A percentile compares a stretch with the other conserved stretches of the same genome.
phyloP scores from a whole-genome alignment of 345 rosid species.

The Rhodomyrtus tomentosa region DNA sequence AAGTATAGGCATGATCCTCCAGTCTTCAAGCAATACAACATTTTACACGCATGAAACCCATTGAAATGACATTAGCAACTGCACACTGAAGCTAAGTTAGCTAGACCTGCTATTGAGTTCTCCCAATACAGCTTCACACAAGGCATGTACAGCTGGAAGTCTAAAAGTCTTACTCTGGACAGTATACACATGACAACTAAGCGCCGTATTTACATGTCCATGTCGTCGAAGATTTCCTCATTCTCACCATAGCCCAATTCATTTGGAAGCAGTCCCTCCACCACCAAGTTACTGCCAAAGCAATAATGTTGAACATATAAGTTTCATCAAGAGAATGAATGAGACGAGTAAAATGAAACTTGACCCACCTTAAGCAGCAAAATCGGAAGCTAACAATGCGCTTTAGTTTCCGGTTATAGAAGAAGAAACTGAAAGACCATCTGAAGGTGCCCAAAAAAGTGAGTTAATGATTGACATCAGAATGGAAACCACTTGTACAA shows the following conservation, averaged over 20 bases:
- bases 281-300: slow-evolving; percentile 60
- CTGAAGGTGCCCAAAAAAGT: slow-evolving; percentile 18
- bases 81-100: not conserved
- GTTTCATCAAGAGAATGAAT: not conserved
- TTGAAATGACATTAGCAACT: not conserved
- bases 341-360: not conserved
- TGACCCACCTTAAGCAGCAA: slow-evolving; percentile 65
- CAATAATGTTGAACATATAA: not conserved
- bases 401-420: slow-evolving; percentile 86
- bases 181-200: slow-evolving; percentile 5
- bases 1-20: not conserved
- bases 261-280: slow-evolving; percentile 42
- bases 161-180: slow-evolving; percentile 2
- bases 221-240: slow-evolving; percentile 61
- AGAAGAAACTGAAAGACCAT: slow-evolving; percentile 93
- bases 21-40: not conserved
- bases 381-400: slow-evolving; percentile 77
- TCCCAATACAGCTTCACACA: not conserved
- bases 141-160: slow-evolving; percentile 6
- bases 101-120: not conserved
- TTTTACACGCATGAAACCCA: not conserved
- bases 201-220: slow-evolving; percentile 58
- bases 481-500: not conserved
- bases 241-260: slow-evolving; percentile 37
- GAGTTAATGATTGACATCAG: not conserved